Evolutionary conservation across 1,284 basidiomycete species (phyloP), one percentile per base, ranked within the genome.

Genomic region (Cystobasidium sp.): DNA sequence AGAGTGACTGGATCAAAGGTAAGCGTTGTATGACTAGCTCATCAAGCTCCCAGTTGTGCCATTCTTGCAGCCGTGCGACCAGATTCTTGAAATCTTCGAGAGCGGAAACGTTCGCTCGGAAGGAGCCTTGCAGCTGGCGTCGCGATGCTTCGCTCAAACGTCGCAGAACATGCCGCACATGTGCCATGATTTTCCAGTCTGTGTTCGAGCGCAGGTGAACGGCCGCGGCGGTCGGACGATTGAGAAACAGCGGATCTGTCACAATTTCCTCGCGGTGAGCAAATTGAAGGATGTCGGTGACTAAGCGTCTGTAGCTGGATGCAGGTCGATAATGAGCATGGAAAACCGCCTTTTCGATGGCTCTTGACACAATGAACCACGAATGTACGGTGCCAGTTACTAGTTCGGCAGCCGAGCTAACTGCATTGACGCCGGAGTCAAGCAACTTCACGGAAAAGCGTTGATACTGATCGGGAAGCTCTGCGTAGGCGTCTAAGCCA

Each of bases 161-260:
- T 31, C 76, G 76, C 46, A 89, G 81, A 78, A 86, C 86, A 77
- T 86, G 85, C 12, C 91, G 88, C 46, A 92, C 84, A 79, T 91
- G 88, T 75, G 90, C 88, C 37, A 92, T 82, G 69, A 92, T 87
- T 76, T 88, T 88, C 83, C 91, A 91, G 3, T 84, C 84, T 1
- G 85, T 82, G 77, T 90, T 87, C 31, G 86, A 86, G 39, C 91
- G 89, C 39, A 93, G 86, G 51, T 93, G 85, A 79, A 88, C 91
- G 1, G 91, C 91, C 3, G 91, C 90, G 65, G 62, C 20, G 31
- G 70, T 65, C 14, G 70, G 62, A 91, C 91, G 56, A 88, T 91
- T 55, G 88, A 88, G 24, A 91, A 91, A 47, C 90, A 84, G 24
- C 4, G 90, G 89, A 80, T 93, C 91, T 3, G 79, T 76, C 20